Conservation (phyloP, 768 basidiomycete genomes). For the Kwoniella europaea region DNA sequence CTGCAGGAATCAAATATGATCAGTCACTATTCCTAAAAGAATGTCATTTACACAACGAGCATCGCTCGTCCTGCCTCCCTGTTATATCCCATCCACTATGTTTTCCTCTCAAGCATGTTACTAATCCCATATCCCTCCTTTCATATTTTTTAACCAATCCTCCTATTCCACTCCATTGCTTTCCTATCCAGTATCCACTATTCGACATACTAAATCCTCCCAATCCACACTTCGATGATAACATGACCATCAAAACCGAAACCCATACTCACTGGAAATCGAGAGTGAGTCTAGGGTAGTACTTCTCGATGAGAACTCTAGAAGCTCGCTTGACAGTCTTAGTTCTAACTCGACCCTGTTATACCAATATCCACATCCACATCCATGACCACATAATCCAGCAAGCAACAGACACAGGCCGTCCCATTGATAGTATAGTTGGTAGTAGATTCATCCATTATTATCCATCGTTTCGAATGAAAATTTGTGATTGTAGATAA, state of each 20-base stretch:
- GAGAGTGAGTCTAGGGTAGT: constrained; percentile 98
- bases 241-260: background rate
- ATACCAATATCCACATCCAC: constrained; percentile 2
- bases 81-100: too few species aligned
- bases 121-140: too few species aligned
- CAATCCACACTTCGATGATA: too few species aligned
- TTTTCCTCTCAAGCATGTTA: too few species aligned
- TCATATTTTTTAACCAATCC: too few species aligned
- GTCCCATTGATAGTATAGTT: background rate
- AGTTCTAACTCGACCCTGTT: constrained; percentile 96
- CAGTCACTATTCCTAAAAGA: background rate
- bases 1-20: constrained; percentile 29
- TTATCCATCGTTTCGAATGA: background rate
- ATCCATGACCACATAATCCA: background rate
- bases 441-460: background rate
- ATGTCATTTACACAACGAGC: background rate
- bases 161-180: too few species aligned
- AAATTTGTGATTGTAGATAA: background rate
- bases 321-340: constrained; percentile 99
- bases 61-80: too few species aligned
- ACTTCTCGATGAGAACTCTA: constrained; percentile 98
- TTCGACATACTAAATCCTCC: too few species aligned
- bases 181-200: too few species aligned
- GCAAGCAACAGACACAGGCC: background rate
- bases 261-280: constrained; percentile 74